These are phyloP conservation scores for Middelhovenomyces tepae DNA, from an alignment of 805 yeast genomes.

Conservation along the genomic window DNA sequence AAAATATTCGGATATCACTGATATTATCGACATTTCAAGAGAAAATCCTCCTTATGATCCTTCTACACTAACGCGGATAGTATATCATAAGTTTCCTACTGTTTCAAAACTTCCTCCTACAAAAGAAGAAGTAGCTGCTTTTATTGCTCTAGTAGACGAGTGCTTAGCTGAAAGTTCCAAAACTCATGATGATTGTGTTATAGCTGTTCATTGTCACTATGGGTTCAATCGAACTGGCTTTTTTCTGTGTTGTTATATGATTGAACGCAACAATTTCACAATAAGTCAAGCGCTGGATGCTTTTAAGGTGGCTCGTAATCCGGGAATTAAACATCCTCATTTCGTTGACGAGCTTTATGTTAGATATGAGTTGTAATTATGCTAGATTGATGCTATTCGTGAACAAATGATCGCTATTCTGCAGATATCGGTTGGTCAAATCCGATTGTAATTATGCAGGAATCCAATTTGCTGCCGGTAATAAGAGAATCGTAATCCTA, in stretches of 20 bases:
- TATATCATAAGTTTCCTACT: conserved; percentile 65
- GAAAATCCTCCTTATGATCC: conserved; percentile 66
- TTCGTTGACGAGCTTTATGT: conserved; percentile 65
- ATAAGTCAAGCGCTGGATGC: conserved; percentile 57
- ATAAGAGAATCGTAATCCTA: too few species aligned
- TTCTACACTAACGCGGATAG: conserved; percentile 39
- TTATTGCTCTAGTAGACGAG: conserved; percentile 44
- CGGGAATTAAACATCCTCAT: conserved; percentile 73
- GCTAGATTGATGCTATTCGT: too few species aligned
- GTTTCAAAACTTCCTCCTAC: conserved; percentile 73
- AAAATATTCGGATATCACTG: conserved; percentile 42
- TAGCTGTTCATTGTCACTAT: conserved; percentile 73
- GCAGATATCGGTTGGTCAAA: too few species aligned
- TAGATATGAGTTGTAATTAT: conserved; percentile 35
- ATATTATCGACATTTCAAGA: conserved; percentile 58
- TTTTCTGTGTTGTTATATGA: conserved; percentile 57
- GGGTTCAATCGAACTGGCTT: conserved; percentile 77
- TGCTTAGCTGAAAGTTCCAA: conserved; percentile 27
- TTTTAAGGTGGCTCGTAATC: conserved; percentile 48
- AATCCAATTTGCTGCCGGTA: too few species aligned
- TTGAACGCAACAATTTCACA: conserved; percentile 50
- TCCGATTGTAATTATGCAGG: too few species aligned
- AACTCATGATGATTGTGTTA: conserved; percentile 26
- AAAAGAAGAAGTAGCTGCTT: conserved; percentile 45
- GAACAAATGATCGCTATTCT: too few species aligned